Evolutionary conservation across 495 filamentous ascomycete genomes (phyloP).

Genomic region (Tuber magnatum): DNA sequence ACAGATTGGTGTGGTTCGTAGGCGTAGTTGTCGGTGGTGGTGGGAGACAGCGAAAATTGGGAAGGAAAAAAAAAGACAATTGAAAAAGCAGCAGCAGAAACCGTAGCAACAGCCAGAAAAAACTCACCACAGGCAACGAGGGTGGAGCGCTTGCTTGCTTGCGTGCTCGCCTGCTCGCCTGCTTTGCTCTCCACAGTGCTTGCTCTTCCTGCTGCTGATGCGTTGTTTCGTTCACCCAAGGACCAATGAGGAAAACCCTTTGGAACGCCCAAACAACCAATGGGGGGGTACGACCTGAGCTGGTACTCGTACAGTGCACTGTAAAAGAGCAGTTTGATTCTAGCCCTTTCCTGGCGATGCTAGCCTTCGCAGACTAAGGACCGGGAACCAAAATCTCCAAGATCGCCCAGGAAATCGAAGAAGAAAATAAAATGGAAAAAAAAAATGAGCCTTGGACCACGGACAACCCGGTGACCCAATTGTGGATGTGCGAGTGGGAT

Average conservation of each 20-base stretch:
- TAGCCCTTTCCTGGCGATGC: slow-evolving; percentile 4
- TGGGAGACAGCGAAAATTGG: not conserved
- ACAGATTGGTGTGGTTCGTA: not conserved
- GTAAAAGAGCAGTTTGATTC: slow-evolving; percentile 21
- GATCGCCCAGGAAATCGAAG: not conserved
- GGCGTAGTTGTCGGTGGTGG: not conserved
- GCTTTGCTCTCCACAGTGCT: slow-evolving; percentile 15
- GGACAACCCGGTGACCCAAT: not conserved
- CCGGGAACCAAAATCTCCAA: not conserved
- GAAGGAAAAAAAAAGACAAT: slow-evolving; percentile 4
- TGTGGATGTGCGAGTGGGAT: not conserved
- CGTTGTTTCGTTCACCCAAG: slow-evolving; percentile 34
- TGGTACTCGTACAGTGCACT: too few species aligned
- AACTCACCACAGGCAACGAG: slow-evolving; percentile 3
- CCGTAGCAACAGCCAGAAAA: slow-evolving; percentile 4
- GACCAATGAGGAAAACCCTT: slow-evolving; percentile 25
- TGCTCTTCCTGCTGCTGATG: slow-evolving; percentile 18
- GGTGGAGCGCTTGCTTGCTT: slow-evolving; percentile 26
- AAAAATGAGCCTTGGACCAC: not conserved
- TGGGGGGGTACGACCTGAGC: slow-evolving; percentile 11
- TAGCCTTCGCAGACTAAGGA: slow-evolving; percentile 6
- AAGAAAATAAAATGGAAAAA: not conserved
- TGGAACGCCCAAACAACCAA: slow-evolving; percentile 17
- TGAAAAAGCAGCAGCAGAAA: slow-evolving; percentile 9
- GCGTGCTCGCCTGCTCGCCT: slow-evolving; percentile 20